Evolutionary conservation across 352 stramenopile species (phyloP).

Genomic region (Pythium phragmiticola): DNA sequence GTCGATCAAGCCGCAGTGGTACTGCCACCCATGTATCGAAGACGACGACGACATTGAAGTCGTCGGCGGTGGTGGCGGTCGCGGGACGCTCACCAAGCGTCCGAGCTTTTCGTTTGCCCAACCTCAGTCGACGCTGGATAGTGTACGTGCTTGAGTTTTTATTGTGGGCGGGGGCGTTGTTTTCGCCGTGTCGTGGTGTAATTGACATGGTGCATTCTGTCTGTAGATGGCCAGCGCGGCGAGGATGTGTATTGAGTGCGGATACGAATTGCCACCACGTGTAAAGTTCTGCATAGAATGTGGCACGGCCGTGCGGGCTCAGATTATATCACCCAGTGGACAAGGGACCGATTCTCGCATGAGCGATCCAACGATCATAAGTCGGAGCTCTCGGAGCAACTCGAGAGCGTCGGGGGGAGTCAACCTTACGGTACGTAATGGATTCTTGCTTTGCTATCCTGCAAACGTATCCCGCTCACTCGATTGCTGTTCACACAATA

Average conservation of each 20-base stretch:
- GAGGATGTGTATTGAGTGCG: conserved; percentile 67
- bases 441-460: not conserved
- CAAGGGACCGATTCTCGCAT: conserved; percentile 9
- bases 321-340: conserved; percentile 45
- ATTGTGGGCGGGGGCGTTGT: not conserved
- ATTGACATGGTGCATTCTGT: not conserved
- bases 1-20: conserved; percentile 66
- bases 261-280: conserved; percentile 66
- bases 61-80: conserved; percentile 42
- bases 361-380: conserved; percentile 17
- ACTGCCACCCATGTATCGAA: conserved; percentile 69
- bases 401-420: conserved; percentile 44
- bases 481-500: conserved; percentile 5
- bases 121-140: conserved; percentile 31
- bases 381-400: conserved; percentile 37
- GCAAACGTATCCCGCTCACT: not conserved
- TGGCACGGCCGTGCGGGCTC: conserved; percentile 58
- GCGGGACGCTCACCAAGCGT: conserved; percentile 47
- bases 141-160: conserved; percentile 8
- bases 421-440: conserved; percentile 42
- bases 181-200: not conserved
- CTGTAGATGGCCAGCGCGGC: conserved; percentile 44
- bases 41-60: conserved; percentile 69
- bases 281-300: conserved; percentile 90
- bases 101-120: conserved; percentile 56